A percentile compares a stretch with the other conserved stretches of the same genome.
Evolutionary conservation across 1,284 basidiomycete species (phyloP).

Genomic region (Melampsora larici-populina): DNA sequence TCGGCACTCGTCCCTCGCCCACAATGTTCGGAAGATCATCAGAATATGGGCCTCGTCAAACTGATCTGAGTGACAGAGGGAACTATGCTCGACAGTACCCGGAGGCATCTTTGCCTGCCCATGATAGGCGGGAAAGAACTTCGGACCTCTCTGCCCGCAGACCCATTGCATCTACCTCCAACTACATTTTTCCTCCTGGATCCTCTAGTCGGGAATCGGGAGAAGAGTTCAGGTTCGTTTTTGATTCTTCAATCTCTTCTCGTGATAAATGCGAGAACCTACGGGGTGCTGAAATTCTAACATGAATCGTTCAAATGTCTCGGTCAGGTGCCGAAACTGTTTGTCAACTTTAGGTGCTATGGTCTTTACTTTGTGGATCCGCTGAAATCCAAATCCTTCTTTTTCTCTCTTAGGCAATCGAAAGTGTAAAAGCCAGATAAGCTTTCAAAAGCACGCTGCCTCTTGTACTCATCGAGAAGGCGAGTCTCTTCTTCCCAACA

Average conservation of each 20-base stretch:
- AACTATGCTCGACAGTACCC: too few relatives aligned
- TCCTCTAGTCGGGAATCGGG: background rate
- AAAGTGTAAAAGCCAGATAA: constrained; percentile 35
- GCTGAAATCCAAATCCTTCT: too few relatives aligned
- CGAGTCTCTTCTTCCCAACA: too few relatives aligned
- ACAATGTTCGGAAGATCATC: too few relatives aligned
- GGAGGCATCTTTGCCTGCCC: too few relatives aligned
- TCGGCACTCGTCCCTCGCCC: too few relatives aligned
- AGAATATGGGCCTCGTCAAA: too few relatives aligned
- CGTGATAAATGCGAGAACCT: background rate
- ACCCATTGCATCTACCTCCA: background rate
- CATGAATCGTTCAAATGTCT: background rate
- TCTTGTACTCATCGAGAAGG: constrained; percentile 28
- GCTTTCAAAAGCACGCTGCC: constrained; percentile 21
- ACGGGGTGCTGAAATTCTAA: background rate
- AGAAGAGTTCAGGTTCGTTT: background rate
- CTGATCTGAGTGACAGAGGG: too few relatives aligned
- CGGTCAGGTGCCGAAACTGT: constrained; percentile 23
- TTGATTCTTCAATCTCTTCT: background rate
- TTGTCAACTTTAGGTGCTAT: background rate
- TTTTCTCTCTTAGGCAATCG: constrained; percentile 16
- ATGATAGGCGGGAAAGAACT: too few relatives aligned
- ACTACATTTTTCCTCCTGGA: background rate
- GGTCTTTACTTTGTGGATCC: background rate
- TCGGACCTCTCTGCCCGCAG: too few relatives aligned